Evolutionary conservation across 352 stramenopile genomes (phyloP).

Genomic region (Aphanomyces invadans): DNA sequence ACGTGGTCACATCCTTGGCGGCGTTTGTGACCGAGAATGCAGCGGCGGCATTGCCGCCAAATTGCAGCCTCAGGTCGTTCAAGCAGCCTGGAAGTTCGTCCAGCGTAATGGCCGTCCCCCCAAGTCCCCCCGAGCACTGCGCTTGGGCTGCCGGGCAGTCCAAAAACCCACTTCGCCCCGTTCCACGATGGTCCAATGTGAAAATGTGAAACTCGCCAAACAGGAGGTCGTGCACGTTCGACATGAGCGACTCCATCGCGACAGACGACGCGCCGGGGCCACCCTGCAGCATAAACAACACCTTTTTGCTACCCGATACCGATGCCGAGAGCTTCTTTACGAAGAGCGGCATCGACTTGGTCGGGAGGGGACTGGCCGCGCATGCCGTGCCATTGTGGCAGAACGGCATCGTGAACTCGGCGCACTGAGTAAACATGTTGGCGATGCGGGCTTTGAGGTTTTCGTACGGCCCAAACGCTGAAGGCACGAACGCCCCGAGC

Average conservation of each 20-base stretch:
- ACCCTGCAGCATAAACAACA: conserved; percentile 33
- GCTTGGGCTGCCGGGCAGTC: conserved; percentile 38
- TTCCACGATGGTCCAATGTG: conserved; percentile 51
- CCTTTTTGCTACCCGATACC: conserved; percentile 16
- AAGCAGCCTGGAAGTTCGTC: conserved; percentile 32
- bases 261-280: conserved; percentile 28
- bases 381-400: conserved; percentile 27
- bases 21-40: conserved; percentile 66
- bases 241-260: conserved; percentile 29
- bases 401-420: conserved; percentile 30
- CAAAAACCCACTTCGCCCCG: conserved; percentile 36
- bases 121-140: conserved; percentile 20
- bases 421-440: conserved; percentile 29
- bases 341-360: conserved; percentile 44
- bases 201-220: conserved; percentile 31
- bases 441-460: neutral
- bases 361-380: conserved; percentile 33
- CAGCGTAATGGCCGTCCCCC: conserved; percentile 25
- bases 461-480: neutral
- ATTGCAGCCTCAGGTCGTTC: conserved; percentile 32
- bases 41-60: neutral
- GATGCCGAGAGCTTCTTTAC: conserved; percentile 28
- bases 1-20: conserved; percentile 56
- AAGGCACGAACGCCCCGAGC: neutral
- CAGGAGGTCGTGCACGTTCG: conserved; percentile 15